phyloP scores from a whole-genome alignment of 352 stramenopile genomes.

The Globisporangium parvum region DNA sequence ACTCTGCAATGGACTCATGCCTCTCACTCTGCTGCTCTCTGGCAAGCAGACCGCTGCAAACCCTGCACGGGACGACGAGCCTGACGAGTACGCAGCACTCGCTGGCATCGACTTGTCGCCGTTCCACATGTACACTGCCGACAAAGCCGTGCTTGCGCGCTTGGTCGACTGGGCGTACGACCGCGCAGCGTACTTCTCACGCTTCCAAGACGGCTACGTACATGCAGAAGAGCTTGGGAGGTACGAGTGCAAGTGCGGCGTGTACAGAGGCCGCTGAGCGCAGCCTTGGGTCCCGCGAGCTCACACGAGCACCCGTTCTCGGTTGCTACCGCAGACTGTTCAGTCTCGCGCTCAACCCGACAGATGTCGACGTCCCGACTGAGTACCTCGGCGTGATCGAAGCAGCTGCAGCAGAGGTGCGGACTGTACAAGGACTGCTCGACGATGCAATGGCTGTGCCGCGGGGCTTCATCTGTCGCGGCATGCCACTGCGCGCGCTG shows the following conservation, averaged over 20 bases:
- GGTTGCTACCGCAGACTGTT: conserved; percentile 28
- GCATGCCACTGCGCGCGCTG: conserved; percentile 42
- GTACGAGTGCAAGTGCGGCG: background rate
- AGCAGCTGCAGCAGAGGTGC: conserved; percentile 26
- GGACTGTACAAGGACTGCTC: conserved; percentile 36
- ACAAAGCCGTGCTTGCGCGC: conserved; percentile 35
- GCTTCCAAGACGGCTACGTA: conserved; percentile 40
- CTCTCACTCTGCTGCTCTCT: background rate
- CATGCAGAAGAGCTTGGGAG: conserved; percentile 39
- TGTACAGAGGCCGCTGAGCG: too few relatives aligned
- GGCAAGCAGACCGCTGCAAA: background rate
- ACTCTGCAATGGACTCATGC: background rate
- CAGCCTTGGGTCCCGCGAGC: background rate
- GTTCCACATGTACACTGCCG: conserved; percentile 53
- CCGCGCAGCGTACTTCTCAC: conserved; percentile 26
- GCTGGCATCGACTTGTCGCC: conserved; percentile 40
- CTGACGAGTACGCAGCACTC: conserved; percentile 24
- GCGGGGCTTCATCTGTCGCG: conserved; percentile 48
- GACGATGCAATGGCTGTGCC: conserved; percentile 39
- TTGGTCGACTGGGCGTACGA: conserved; percentile 69
- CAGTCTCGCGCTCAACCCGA: conserved; percentile 47
- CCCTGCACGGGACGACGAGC: background rate
- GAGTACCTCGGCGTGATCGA: conserved; percentile 34
- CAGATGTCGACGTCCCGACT: conserved; percentile 35
- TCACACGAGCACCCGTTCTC: background rate